Evolutionary conservation across 345 rosid species (phyloP).

Genomic region (Clarkia xantiana): DNA sequence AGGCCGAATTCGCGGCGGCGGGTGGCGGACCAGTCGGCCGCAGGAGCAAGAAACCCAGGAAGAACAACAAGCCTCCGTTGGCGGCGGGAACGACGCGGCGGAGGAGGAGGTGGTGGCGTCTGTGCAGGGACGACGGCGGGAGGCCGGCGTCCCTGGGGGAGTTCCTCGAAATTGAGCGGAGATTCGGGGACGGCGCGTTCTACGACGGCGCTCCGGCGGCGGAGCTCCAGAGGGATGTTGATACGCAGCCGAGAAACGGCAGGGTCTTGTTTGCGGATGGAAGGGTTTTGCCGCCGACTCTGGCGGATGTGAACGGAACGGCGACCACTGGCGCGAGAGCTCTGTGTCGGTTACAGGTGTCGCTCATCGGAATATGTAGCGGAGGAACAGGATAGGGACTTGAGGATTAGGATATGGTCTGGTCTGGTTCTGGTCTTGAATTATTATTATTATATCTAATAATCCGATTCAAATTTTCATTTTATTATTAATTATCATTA

Average conservation of each 20-base stretch:
- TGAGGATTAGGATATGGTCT: not conserved
- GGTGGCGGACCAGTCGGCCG: conserved; percentile 1
- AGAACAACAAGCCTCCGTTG: conserved; percentile 12
- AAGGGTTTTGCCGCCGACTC: conserved; percentile 66
- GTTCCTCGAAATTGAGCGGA: conserved; percentile 78
- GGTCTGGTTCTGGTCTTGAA: too few relatives aligned
- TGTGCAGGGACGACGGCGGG: conserved; percentile 52
- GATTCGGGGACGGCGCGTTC: conserved; percentile 55
- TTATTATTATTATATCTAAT: too few relatives aligned
- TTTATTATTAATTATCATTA: too few relatives aligned
- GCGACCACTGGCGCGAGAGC: conserved; percentile 25
- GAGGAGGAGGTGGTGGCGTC: conserved; percentile 71
- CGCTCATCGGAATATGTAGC: conserved; percentile 62
- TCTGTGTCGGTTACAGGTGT: conserved; percentile 59
- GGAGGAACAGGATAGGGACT: conserved; percentile 24
- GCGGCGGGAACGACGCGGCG: conserved; percentile 19
- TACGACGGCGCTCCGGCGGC: conserved; percentile 42
- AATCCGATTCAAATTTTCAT: too few relatives aligned
- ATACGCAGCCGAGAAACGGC: conserved; percentile 18
- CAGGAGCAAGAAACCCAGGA: conserved; percentile 13
- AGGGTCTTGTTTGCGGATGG: conserved; percentile 66
- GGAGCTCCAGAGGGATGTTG: conserved; percentile 42
- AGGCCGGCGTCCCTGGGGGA: conserved; percentile 76
- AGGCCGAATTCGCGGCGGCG: conserved; percentile 5
- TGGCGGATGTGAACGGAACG: conserved; percentile 10